Evolutionary conservation across 257 asterid genomes (phyloP), one percentile per base, ranked within the genome.

Genomic region (Ajuga chamaepitys): DNA sequence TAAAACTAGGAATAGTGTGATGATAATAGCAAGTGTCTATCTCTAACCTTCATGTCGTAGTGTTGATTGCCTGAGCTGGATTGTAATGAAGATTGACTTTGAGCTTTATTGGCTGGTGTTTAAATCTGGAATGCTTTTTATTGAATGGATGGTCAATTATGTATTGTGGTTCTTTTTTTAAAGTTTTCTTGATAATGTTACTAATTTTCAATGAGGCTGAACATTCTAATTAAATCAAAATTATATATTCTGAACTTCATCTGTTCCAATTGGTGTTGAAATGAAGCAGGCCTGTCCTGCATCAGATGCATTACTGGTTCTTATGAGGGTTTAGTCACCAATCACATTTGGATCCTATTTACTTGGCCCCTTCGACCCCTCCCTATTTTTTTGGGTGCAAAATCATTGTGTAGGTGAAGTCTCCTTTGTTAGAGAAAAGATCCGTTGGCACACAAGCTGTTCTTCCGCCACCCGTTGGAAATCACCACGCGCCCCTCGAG

Each of bases 201-300:
- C 34, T 28, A 28, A 2, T 28, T 28, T 28, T 5, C 2, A 2
- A 28, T 42, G 4, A 42, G 17, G n/a, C n/a, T n/a, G n/a, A 12
- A n/a, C 50, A 12, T 44, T 44, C 4, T 47, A 45, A 16, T 45
- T 16, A 14, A 18, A 0, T 17, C 0, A 21, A 3, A 18, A 45
- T 2, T n/a, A n/a, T 5, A 2, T 18, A 47, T 47, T 47, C 58
- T 22, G 2, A 22, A 24, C n/a, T 26, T 7, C 44, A 26, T 42
- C 73, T 13, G 26, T 77, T 32, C 95, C 97, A 32, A 82, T 90
- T 35, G 97, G 91, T 42, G 80, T 76, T 18, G 95, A 83, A 75
- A 88, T 94, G 95, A 71, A 80, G 9, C 86, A 86, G 73, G 99
- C 97, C 0, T 90, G 88, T 64, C 54, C 81, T 47, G 80, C 85